These are phyloP conservation scores for Aspergillus carbonarius DNA, from an alignment of 2,329 filamentous ascomycete species.

Conservation along the genomic window DNA sequence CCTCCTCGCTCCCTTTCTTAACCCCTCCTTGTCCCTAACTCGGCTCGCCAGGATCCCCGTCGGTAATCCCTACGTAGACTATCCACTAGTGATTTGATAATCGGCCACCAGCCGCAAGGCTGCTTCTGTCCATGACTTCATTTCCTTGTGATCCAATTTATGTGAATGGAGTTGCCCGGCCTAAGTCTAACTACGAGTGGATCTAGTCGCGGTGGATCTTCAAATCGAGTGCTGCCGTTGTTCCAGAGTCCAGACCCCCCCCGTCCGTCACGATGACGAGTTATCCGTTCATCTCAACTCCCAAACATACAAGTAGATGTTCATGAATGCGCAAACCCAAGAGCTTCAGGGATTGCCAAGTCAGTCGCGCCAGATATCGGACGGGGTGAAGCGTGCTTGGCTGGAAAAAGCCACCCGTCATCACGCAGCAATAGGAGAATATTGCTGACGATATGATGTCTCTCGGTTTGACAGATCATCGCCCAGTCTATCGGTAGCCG, in stretches of 20 bases:
- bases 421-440: slow-evolving; percentile 20
- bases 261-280: slow-evolving; percentile 10
- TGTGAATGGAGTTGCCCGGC: background rate
- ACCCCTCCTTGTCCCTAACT: background rate
- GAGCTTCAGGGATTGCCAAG: background rate
- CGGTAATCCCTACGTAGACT: background rate
- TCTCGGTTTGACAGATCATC: slow-evolving; percentile 19
- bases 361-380: background rate
- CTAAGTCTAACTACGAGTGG: slow-evolving; percentile 2
- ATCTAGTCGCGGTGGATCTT: slow-evolving; percentile 13
- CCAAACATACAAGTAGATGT: background rate
- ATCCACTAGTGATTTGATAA: slow-evolving; percentile 8
- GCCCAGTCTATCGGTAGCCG: slow-evolving; percentile 5
- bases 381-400: slow-evolving; percentile 11
- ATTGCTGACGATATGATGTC: slow-evolving; percentile 17
- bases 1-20: background rate
- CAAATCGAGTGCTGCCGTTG: slow-evolving; percentile 12
- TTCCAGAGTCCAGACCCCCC: slow-evolving; percentile 14
- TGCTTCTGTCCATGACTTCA: background rate
- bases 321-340: background rate
- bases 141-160: background rate
- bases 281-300: background rate
- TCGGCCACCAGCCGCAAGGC: background rate
- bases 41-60: background rate
- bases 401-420: slow-evolving; percentile 15